Evolutionary conservation across 768 basidiomycete genomes (phyloP).

Genomic region (Boletus rubroflammeus): DNA sequence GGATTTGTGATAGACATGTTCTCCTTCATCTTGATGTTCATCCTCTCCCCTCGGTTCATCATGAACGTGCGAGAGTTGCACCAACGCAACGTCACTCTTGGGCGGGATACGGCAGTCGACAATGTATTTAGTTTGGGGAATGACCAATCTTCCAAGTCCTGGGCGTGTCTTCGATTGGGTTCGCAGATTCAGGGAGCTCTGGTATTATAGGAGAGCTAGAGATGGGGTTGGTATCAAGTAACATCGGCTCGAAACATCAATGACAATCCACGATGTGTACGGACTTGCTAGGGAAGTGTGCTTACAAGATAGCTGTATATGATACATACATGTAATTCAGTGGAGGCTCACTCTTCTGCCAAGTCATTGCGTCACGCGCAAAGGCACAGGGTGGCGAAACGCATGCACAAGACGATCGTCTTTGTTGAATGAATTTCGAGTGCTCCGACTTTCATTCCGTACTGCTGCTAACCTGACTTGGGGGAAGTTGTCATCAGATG

Average conservation of each 20-base stretch:
- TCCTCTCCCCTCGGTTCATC: conserved; percentile 18
- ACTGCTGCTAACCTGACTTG: background rate
- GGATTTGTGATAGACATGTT: background rate
- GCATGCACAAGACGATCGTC: background rate
- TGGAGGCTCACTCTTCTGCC: background rate
- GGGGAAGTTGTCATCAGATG: background rate
- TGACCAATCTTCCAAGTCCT: background rate
- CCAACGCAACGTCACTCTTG: background rate
- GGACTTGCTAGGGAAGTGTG: background rate
- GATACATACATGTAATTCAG: background rate
- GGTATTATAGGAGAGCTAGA: background rate
- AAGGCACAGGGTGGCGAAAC: background rate
- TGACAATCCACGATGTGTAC: background rate
- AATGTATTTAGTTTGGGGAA: conserved; percentile 10
- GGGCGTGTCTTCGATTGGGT: background rate
- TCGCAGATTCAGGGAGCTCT: background rate
- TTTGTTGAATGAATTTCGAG: background rate
- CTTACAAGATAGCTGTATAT: background rate
- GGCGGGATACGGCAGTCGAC: conserved; percentile 1
- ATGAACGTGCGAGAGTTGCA: conserved; percentile 15
- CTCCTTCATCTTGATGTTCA: conserved; percentile 1
- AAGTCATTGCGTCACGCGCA: too few relatives aligned
- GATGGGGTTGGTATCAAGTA: background rate
- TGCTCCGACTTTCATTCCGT: background rate
- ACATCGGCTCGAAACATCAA: too few relatives aligned